phyloP scores from a whole-genome alignment of 192 early-diverging fungal species.

The Rhizophagus sp. region DNA sequence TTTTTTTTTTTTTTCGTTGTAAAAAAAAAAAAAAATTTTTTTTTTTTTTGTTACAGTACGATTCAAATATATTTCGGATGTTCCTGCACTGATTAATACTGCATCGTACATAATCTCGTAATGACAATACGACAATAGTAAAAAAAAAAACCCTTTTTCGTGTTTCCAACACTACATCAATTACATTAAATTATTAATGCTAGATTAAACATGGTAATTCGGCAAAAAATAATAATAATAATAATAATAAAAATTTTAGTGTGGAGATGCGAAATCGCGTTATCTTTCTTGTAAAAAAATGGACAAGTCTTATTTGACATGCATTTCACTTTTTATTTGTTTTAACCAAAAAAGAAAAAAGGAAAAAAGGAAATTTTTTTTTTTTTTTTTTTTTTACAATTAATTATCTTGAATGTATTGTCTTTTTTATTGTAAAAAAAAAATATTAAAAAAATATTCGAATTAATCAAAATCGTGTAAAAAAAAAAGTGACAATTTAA shows the following conservation, averaged over 20 bases:
- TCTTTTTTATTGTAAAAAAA: neutral
- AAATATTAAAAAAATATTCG: too few relatives aligned
- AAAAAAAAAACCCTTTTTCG: neutral
- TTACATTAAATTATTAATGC: too few relatives aligned
- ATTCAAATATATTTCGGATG: too few relatives aligned
- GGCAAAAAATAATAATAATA: neutral
- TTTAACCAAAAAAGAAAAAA: neutral
- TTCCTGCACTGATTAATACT: too few relatives aligned
- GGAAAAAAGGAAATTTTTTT: too few relatives aligned
- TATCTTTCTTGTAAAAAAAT: neutral
- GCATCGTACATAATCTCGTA: neutral
- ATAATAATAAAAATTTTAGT: neutral
- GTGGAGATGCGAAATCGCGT: neutral
- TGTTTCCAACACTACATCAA: too few relatives aligned
- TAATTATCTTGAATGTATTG: neutral
- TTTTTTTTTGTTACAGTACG: too few relatives aligned
- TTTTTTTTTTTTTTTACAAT: neutral
- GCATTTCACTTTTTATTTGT: neutral
- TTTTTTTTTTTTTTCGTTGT: neutral
- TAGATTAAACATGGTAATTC: neutral
- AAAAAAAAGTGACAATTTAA: neutral
- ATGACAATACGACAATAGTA: neutral
- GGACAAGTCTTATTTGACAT: neutral
- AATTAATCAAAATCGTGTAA: neutral
- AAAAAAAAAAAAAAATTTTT: too few relatives aligned